A percentile compares a stretch with the other conserved stretches of the same genome.
Conservation (phyloP, 1,139 yeast genomes). For the Taiozyma sp. region DNA sequence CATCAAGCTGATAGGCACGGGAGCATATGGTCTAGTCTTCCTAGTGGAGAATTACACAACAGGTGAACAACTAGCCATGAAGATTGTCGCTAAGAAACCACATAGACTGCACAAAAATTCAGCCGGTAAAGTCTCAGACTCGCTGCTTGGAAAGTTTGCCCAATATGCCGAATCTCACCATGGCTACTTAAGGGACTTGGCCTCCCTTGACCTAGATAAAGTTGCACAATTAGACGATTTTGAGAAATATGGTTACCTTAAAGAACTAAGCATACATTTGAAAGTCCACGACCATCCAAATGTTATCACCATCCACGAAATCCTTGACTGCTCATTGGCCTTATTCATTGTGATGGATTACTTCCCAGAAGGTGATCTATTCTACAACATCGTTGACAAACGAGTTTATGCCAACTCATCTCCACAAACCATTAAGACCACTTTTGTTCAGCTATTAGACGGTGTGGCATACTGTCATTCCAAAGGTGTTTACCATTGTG, state of each 20-base stretch:
- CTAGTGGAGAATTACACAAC: conserved; percentile 53
- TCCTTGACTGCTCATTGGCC: conserved; percentile 50
- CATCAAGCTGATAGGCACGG: conserved; percentile 67
- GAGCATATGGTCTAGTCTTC: conserved; percentile 85
- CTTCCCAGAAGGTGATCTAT: conserved; percentile 77
- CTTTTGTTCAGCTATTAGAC: conserved; percentile 70
- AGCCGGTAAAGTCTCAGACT: conserved; percentile 9
- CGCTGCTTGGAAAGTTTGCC: conserved; percentile 16
- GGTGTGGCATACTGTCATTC: conserved; percentile 68
- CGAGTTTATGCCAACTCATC: conserved; percentile 44
- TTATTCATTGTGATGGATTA: conserved; percentile 79
- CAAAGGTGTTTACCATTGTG: conserved; percentile 75
- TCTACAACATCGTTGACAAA: conserved; percentile 69
- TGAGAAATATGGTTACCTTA: conserved; percentile 39
- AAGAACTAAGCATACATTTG: conserved; percentile 70
- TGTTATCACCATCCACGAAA: conserved; percentile 68
- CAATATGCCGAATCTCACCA: conserved; percentile 17
- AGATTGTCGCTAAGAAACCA: conserved; percentile 53
- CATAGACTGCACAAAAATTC: conserved; percentile 3
- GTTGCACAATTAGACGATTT: conserved; percentile 29
- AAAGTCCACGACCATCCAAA: conserved; percentile 75
- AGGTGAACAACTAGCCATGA: conserved; percentile 59
- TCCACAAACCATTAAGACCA: conserved; percentile 56
- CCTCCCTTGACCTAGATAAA: conserved; percentile 38
- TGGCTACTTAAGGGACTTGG: conserved; percentile 10